Evolutionary conservation across 345 rosid genomes (phyloP).

Genomic region (Psidium friedrichsthalianum): DNA sequence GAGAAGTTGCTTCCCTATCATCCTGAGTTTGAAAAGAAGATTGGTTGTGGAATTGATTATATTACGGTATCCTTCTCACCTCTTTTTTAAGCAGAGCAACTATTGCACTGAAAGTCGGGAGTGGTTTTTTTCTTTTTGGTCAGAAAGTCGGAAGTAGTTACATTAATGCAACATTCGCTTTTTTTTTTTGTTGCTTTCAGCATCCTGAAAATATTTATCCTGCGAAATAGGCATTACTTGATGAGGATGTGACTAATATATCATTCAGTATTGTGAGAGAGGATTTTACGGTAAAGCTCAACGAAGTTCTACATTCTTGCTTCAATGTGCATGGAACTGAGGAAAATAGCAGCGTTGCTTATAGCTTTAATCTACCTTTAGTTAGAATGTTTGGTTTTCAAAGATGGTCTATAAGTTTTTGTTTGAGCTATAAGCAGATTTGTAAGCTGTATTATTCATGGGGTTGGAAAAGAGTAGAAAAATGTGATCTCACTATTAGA

Average conservation of each 20-base stretch:
- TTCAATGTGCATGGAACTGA: background rate
- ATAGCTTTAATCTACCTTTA: background rate
- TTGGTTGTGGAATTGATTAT: slow-evolving; percentile 77
- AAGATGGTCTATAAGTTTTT: background rate
- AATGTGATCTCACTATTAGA: background rate
- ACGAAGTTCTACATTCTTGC: background rate
- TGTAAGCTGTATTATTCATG: background rate
- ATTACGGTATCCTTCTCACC: slow-evolving; percentile 46
- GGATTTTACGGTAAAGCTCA: background rate
- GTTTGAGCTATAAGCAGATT: background rate
- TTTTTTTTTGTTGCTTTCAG: background rate
- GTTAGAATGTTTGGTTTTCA: background rate
- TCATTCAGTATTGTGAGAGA: background rate
- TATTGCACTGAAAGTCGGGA: background rate
- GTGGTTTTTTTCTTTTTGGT: background rate
- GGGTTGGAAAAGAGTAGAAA: background rate
- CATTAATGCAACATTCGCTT: background rate
- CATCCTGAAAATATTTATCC: background rate
- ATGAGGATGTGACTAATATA: background rate
- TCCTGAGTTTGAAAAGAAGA: slow-evolving; percentile 67
- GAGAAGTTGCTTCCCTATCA: slow-evolving; percentile 86
- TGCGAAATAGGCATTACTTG: background rate
- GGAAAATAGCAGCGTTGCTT: background rate
- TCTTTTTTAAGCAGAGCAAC: background rate
- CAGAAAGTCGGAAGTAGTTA: background rate